Percentiles rank a stretch among this genome's conserved stretches.
Conservation (phyloP, 2,329 filamentous ascomycete species). For the Dissoconium aciculare region DNA sequence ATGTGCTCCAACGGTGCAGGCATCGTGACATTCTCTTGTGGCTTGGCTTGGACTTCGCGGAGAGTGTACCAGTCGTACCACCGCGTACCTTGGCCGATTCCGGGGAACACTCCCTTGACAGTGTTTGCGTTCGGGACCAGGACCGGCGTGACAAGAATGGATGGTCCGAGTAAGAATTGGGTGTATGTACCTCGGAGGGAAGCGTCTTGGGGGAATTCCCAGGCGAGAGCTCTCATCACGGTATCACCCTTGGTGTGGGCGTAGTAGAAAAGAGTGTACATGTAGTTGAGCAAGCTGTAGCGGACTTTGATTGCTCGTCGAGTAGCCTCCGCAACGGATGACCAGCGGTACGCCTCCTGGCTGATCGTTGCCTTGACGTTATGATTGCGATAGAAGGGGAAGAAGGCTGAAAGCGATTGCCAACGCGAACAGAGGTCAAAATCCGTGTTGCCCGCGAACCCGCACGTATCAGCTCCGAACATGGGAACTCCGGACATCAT, state of each 20-base stretch:
- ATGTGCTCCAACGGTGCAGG: slow-evolving; percentile 16
- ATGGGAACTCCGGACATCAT: slow-evolving; percentile 17
- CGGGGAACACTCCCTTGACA: slow-evolving; percentile 56
- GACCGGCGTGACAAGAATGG: slow-evolving; percentile 51
- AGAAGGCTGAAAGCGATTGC: slow-evolving; percentile 44
- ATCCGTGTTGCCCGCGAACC: slow-evolving; percentile 18
- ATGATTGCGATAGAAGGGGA: slow-evolving; percentile 65
- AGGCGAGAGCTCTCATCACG: slow-evolving; percentile 54
- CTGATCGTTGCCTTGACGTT: slow-evolving; percentile 42
- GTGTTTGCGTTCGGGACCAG: slow-evolving; percentile 43
- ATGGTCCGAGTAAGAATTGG: slow-evolving; percentile 54
- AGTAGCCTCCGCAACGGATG: slow-evolving; percentile 44
- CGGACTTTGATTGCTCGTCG: slow-evolving; percentile 51
- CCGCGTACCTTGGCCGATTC: slow-evolving; percentile 38
- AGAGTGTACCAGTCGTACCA: slow-evolving; percentile 69
- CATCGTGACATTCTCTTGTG: slow-evolving; percentile 25
- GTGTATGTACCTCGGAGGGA: slow-evolving; percentile 46
- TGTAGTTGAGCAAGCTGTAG: slow-evolving; percentile 55
- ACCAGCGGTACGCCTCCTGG: slow-evolving; percentile 57
- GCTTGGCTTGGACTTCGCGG: slow-evolving; percentile 33
- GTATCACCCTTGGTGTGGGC: slow-evolving; percentile 50
- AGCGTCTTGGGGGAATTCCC: slow-evolving; percentile 58
- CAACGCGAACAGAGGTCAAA: slow-evolving; percentile 19
- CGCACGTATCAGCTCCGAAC: slow-evolving; percentile 20
- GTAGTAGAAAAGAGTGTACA: slow-evolving; percentile 57